These are phyloP conservation scores for Solanum clarkiae DNA, from an alignment of 257 asterid genomes.

Conservation along the genomic window DNA sequence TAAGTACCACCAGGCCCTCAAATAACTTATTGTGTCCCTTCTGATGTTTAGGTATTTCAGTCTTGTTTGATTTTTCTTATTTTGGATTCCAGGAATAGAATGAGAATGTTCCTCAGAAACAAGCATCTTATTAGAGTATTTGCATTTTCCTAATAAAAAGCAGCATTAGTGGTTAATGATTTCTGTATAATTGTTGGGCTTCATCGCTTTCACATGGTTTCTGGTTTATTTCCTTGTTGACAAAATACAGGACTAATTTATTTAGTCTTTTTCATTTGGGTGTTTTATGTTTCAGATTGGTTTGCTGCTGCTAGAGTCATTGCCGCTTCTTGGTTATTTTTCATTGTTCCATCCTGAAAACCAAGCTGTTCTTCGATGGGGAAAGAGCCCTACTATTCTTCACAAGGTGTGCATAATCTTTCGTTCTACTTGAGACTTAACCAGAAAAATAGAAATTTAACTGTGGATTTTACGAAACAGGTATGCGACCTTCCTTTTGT, in stretches of 20 bases:
- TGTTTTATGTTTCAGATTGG: constrained; percentile 45
- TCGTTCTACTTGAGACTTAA: background rate
- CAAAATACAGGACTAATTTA: background rate
- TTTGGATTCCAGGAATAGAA: background rate
- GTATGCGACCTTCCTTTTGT: constrained; percentile 90
- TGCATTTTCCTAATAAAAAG: background rate
- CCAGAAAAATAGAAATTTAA: constrained; percentile 9
- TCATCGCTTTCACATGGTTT: background rate
- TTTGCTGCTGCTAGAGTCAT: constrained; percentile 64
- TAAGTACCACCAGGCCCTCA: background rate
- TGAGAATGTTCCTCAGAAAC: background rate
- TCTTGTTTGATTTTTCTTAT: background rate
- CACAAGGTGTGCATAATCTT: constrained; percentile 55
- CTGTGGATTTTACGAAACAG: constrained; percentile 21
- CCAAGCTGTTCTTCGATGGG: constrained; percentile 98
- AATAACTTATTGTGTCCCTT: background rate
- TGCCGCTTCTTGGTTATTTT: constrained; percentile 85
- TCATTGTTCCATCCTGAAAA: constrained; percentile 78
- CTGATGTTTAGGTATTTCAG: background rate
- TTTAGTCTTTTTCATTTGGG: background rate
- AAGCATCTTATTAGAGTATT: background rate
- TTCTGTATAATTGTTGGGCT: background rate
- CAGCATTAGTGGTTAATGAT: background rate
- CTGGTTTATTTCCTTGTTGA: background rate
- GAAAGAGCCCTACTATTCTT: constrained; percentile 97